A percentile compares a stretch with the other conserved stretches of the same genome.
These are phyloP conservation scores for Boletus speciosus DNA, from an alignment of 768 basidiomycete species.

Conservation along the genomic window DNA sequence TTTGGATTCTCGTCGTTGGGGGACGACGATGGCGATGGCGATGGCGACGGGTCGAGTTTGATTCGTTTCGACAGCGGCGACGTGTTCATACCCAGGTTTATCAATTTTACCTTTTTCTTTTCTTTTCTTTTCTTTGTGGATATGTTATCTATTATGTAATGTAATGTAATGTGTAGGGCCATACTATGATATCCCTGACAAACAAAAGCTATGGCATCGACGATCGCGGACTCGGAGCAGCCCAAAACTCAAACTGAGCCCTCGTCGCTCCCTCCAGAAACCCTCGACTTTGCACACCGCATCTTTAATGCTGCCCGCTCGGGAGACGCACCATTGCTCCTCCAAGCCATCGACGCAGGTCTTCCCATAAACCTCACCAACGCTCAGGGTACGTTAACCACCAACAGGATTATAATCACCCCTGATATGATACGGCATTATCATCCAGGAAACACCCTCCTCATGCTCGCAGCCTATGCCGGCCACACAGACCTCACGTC, in stretches of 20 bases:
- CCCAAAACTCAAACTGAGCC: neutral
- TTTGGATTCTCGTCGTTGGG: neutral
- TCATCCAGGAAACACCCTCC: constrained; percentile 62
- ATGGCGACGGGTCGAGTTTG: constrained; percentile 29
- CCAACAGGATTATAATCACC: too few species aligned
- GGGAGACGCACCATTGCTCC: constrained; percentile 50
- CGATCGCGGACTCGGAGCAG: neutral
- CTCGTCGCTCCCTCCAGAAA: constrained; percentile 31
- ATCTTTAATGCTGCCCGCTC: constrained; percentile 74
- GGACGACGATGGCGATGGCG: constrained; percentile 13
- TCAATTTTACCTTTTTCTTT: neutral
- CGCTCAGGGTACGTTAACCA: constrained; percentile 47
- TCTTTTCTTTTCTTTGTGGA: neutral
- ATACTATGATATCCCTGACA: too few species aligned
- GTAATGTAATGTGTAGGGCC: neutral
- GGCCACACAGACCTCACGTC: constrained; percentile 56
- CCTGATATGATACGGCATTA: too few species aligned
- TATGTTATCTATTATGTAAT: neutral
- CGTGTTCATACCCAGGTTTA: neutral
- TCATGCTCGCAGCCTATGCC: constrained; percentile 76
- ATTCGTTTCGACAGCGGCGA: constrained; percentile 36
- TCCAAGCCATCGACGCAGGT: constrained; percentile 63
- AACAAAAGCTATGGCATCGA: neutral
- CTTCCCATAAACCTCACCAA: constrained; percentile 73
- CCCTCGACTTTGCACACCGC: constrained; percentile 53